Evolutionary conservation across 306 rosid genomes (phyloP).

Genomic region (Castanea crenata): DNA sequence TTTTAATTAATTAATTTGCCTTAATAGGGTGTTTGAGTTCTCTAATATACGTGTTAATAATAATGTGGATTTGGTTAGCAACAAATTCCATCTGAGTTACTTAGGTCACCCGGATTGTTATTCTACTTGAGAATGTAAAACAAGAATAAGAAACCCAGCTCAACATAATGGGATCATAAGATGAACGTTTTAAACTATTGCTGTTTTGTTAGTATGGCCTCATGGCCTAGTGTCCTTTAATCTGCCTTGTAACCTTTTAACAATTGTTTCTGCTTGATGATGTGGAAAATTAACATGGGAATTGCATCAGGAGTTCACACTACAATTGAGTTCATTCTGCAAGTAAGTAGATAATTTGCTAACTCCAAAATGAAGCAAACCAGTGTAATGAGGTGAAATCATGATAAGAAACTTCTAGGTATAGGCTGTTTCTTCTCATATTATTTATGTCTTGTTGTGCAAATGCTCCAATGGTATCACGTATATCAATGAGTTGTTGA

Average conservation of each 20-base stretch:
- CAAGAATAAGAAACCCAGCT: not conserved
- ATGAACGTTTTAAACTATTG: not conserved
- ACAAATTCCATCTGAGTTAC: not conserved
- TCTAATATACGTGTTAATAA: not conserved
- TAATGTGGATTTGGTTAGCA: not conserved
- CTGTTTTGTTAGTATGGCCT: not conserved
- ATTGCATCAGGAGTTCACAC: not conserved
- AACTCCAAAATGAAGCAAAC: not conserved
- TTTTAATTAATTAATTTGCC: not conserved
- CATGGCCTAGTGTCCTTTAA: not conserved
- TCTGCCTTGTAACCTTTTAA: not conserved
- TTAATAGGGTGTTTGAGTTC: not conserved
- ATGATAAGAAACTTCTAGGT: not conserved
- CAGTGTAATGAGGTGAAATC: not conserved
- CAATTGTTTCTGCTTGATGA: slow-evolving; percentile 7
- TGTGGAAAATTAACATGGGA: not conserved
- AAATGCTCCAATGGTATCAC: not conserved
- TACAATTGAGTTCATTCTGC: not conserved
- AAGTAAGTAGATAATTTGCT: not conserved
- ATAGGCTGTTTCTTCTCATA: not conserved
- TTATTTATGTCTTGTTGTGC: not conserved
- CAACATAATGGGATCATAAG: not conserved
- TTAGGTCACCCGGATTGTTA: not conserved
- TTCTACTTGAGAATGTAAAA: not conserved
- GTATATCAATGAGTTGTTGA: not conserved